Evolutionary conservation across 257 asterid species (phyloP).

Genomic region (Marsdenia floribunda): DNA sequence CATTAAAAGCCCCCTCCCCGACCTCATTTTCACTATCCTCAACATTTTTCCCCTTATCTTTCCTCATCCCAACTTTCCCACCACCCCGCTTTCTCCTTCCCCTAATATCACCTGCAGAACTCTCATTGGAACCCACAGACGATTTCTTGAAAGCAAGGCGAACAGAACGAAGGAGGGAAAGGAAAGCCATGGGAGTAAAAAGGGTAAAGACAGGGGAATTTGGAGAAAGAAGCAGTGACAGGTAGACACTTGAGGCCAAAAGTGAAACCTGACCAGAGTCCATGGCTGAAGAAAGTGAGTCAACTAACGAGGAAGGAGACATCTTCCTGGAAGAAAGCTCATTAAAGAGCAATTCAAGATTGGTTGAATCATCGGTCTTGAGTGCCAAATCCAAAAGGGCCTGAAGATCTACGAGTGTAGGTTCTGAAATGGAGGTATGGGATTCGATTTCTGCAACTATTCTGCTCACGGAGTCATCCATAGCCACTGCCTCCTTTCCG

Average conservation of each 20-base stretch:
- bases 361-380: constrained; percentile 47
- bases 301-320: constrained; percentile 32
- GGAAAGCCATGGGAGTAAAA: constrained; percentile 83
- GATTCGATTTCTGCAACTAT: constrained; percentile 52
- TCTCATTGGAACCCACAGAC: constrained; percentile 23
- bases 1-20: constrained; percentile 44
- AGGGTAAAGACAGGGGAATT: constrained; percentile 84
- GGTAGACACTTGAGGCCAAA: constrained; percentile 66
- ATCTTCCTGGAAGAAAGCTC: constrained; percentile 65
- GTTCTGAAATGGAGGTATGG: constrained; percentile 39
- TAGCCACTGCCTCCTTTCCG: constrained; percentile 18
- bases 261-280: constrained; percentile 59
- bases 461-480: constrained; percentile 60
- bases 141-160: constrained; percentile 58
- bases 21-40: constrained; percentile 31
- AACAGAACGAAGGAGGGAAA: constrained; percentile 59
- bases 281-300: constrained; percentile 58
- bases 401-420: constrained; percentile 48
- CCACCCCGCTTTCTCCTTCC: constrained; percentile 46
- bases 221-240: constrained; percentile 67
- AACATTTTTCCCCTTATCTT: constrained; percentile 30
- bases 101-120: constrained; percentile 22
- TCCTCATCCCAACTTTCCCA: constrained; percentile 29
- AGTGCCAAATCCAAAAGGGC: constrained; percentile 51
- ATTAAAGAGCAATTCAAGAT: constrained; percentile 42